phyloP scores from a whole-genome alignment of 306 rosid species.

The Cicer arietinum region DNA sequence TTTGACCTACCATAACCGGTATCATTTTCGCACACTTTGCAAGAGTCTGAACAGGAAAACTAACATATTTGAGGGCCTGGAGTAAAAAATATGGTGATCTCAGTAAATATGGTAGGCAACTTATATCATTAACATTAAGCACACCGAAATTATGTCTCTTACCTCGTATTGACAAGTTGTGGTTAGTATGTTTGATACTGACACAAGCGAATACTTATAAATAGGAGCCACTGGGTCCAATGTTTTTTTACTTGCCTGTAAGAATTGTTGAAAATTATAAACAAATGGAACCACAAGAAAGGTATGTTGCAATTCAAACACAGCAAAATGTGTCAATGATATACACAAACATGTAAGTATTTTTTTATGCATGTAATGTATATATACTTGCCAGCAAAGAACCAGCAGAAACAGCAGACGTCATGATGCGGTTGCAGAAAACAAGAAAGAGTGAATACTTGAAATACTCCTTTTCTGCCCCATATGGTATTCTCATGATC shows the following conservation, averaged over 20 bases:
- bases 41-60: slow-evolving; percentile 96
- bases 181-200: slow-evolving; percentile 84
- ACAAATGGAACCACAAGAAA: slow-evolving; percentile 13
- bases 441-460: slow-evolving; percentile 86
- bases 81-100: slow-evolving; percentile 28
- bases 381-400: slow-evolving; percentile 66
- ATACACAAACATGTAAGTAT: background rate
- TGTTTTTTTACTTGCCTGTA: slow-evolving; percentile 77
- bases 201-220: slow-evolving; percentile 80
- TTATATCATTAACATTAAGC: slow-evolving; percentile 15
- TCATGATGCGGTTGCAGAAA: slow-evolving; percentile 90
- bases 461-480: slow-evolving; percentile 71
- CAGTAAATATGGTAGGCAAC: slow-evolving; percentile 22
- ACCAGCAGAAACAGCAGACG: slow-evolving; percentile 92
- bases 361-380: slow-evolving; percentile 5
- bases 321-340: slow-evolving; percentile 2
- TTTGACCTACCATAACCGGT: slow-evolving; percentile 89
- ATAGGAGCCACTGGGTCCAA: slow-evolving; percentile 89
- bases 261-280: slow-evolving; percentile 35
- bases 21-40: slow-evolving; percentile 99
- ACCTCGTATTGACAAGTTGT: slow-evolving; percentile 99
- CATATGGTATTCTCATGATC: slow-evolving; percentile 97
- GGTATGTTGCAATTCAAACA: slow-evolving; percentile 23
- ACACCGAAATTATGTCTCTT: slow-evolving; percentile 33
- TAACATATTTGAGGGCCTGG: slow-evolving; percentile 99